These are phyloP conservation scores for Aspergillus sparsus DNA, from an alignment of 495 filamentous ascomycete genomes.

Conservation along the genomic window DNA sequence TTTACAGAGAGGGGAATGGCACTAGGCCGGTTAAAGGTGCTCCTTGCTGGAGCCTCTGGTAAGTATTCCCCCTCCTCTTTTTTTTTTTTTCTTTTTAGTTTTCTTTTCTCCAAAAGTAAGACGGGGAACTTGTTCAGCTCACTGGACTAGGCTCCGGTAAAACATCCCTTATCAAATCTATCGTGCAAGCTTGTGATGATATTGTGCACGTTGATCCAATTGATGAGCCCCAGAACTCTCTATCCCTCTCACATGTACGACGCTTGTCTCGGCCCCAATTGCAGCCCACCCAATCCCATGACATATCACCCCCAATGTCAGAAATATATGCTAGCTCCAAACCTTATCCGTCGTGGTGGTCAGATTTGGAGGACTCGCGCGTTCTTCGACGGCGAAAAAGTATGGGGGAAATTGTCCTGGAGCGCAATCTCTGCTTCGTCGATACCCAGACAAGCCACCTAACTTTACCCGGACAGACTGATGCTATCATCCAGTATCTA, in stretches of 20 bases:
- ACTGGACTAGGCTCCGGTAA: conserved; percentile 63
- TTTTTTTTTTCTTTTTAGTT: too few relatives aligned
- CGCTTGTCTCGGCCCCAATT: conserved; percentile 32
- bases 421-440: conserved; percentile 93
- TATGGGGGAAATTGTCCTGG: conserved; percentile 76
- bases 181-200: conserved; percentile 92
- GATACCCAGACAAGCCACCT: conserved; percentile 80
- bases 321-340: conserved; percentile 93
- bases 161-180: conserved; percentile 87
- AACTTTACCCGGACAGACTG: conserved; percentile 66
- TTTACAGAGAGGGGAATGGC: conserved; percentile 86
- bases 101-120: too few relatives aligned
- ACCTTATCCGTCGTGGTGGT: conserved; percentile 93
- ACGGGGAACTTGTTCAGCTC: not conserved
- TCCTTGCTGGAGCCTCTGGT: conserved; percentile 85
- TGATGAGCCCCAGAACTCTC: conserved; percentile 35
- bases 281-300: conserved; percentile 35
- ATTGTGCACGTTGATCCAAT: conserved; percentile 94
- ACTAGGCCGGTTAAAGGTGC: conserved; percentile 82
- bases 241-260: conserved; percentile 30
- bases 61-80: conserved; percentile 23
- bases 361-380: conserved; percentile 76
- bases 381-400: conserved; percentile 75
- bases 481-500: conserved; percentile 72
- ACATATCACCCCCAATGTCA: conserved; percentile 51